Conservation (phyloP, 1,139 yeast species). For the Hyphopichia khmerensis region DNA sequence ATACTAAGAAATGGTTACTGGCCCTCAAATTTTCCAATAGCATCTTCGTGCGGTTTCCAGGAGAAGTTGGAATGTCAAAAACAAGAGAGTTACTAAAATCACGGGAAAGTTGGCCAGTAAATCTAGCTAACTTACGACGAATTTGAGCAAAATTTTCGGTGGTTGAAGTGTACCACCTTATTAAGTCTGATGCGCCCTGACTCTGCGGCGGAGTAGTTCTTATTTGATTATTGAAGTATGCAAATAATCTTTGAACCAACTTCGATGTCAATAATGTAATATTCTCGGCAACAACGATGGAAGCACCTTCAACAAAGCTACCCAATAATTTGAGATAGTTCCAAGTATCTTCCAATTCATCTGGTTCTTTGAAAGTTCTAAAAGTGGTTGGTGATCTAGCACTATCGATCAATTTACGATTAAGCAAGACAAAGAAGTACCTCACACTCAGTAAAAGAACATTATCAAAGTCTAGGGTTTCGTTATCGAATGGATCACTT, state of each 20-base stretch:
- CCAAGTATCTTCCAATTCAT: slow-evolving; percentile 81
- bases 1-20: slow-evolving; percentile 75
- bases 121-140: slow-evolving; percentile 80
- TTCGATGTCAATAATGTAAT: slow-evolving; percentile 65
- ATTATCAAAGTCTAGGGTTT: slow-evolving; percentile 58
- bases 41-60: slow-evolving; percentile 51
- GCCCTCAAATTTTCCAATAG: slow-evolving; percentile 59
- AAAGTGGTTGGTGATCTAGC: slow-evolving; percentile 63
- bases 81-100: slow-evolving; percentile 77
- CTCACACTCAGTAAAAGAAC: slow-evolving; percentile 73
- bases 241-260: slow-evolving; percentile 65
- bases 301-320: slow-evolving; percentile 74
- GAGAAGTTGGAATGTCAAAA: slow-evolving; percentile 51
- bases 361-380: slow-evolving; percentile 89
- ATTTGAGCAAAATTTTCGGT: slow-evolving; percentile 84
- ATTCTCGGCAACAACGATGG: slow-evolving; percentile 77
- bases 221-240: slow-evolving; percentile 72
- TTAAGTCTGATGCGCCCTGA: slow-evolving; percentile 57
- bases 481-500: slow-evolving; percentile 62
- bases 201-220: slow-evolving; percentile 56
- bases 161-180: slow-evolving; percentile 77
- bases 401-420: slow-evolving; percentile 76
- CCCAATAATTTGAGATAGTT: slow-evolving; percentile 74
- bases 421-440: slow-evolving; percentile 68
- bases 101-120: slow-evolving; percentile 64